Evolutionary conservation across 1,284 basidiomycete genomes (phyloP), one percentile per base, ranked within the genome.

Genomic region (Cutaneotrichosporon dermatis): DNA sequence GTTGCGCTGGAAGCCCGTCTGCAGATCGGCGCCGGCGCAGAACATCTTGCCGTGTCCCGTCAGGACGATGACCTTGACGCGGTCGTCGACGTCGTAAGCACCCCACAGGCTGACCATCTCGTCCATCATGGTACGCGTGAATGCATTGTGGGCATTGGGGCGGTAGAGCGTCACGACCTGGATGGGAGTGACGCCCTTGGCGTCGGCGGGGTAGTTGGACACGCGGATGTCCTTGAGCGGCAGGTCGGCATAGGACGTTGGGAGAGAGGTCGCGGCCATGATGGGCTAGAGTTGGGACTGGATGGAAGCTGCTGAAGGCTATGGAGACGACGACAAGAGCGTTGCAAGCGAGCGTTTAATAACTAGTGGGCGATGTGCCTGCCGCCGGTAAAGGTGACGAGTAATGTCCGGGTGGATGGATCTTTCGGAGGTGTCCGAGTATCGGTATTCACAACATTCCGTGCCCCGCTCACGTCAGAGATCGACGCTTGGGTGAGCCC

Each of bases 81-180:
- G 53, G 56, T 63, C 62, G 51, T 63, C 62, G 42, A 43, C 46
- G 25, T 54, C 62, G 39, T 58, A 60, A 7, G 51, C 12, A 9
- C 16, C 34, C 59, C 59, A 60, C 25, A 51, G 25, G 45, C 51
- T 49, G 15, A 55, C 59, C 2, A 63, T 55, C 54, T 63, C 62
- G 15, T 58, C 39, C 46, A 46, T 50, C 62, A 63, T 63, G 43
- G 41, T 39, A 45, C 8, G n/a, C 13, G 62, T 63, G 56, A 63
- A 63, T n/a, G 62, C 62, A 41, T 63, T 63, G 54, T 63, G 33
- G 15, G 49, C 51, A 12, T 37, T 49, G 36, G 62, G 62, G 33
- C 62, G 58, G 62, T 63, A 63, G 16, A 63, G 62, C 15, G 59
- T 60, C 15, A 63, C 59, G 50, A 63, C 13, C 56, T 63, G 62